Base-by-base conservation (phyloP, 352 stramenopile genomes). In the Pythium aristosporum region DNA sequence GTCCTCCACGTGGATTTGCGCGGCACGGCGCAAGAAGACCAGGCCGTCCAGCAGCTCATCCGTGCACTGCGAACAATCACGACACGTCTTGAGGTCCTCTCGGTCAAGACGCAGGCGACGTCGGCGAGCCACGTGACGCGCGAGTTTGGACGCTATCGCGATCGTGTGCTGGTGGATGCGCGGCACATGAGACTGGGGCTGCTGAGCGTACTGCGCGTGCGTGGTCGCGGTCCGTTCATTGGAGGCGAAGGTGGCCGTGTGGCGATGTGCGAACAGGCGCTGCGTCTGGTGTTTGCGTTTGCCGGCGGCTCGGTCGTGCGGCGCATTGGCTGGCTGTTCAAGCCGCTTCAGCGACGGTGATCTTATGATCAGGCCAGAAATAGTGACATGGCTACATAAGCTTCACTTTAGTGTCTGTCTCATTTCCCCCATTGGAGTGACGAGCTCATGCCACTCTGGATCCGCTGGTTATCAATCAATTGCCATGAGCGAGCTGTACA, bases 401-500 rank as follows among this genome's bases (percentile, higher is more conserved):
- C 30, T 32, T 28, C 54, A 9, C 11, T 16, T 43, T 23, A 56
- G 30, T 64, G 46, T 21, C 21, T 0, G 21, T 54, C 25, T 49
- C 20, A 6, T 34, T 16, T 18, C 48, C 23, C n/a, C 58, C 15
- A 12, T 44, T 50, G 13, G 25, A 51, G 18, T 47, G 32, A 34
- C 32, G 20, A 21, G 53, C 58, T 32, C 48, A 48, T 49, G 25
- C 48, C 37, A 47, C 41, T 56, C 32, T 15, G 5, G 20, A 51
- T 62, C 30, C 18, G 55, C 30, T 63, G 57, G 57, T 41, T 9
- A 20, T 13, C 21, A 39, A 8, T 23, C 3, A 4, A 28, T 32
- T 50, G 10, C 20, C 50, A 93, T 91, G 86, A 95, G 84, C 50
- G 83, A 92, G 69, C 77, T 95, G 16, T 95, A 95, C 66, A 87